Evolutionary conservation across 1,284 basidiomycete species (phyloP).

Genomic region (Xerocomus nothofagi): DNA sequence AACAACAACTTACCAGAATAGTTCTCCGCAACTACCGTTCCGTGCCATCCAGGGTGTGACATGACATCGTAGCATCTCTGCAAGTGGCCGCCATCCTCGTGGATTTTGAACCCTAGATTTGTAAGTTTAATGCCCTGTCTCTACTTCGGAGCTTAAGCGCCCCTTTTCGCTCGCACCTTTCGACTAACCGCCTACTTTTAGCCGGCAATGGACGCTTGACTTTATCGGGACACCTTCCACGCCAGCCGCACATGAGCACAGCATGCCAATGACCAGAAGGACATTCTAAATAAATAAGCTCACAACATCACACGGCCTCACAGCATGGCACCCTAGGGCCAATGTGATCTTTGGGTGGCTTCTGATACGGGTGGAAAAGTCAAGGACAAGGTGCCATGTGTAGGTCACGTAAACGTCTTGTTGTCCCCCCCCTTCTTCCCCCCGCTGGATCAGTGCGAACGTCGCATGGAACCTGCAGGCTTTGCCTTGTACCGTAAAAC

Average conservation of each 20-base stretch:
- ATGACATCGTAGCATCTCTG: not conserved
- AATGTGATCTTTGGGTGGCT: slow-evolving; percentile 3
- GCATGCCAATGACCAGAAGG: slow-evolving; percentile 22
- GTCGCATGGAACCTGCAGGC: slow-evolving; percentile 3
- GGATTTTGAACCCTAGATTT: slow-evolving; percentile 25
- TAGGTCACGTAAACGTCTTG: not conserved
- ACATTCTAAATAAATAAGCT: slow-evolving; percentile 17
- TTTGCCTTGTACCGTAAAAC: slow-evolving; percentile 1
- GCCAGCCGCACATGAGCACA: slow-evolving; percentile 21
- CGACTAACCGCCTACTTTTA: slow-evolving; percentile 8
- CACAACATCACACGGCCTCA: slow-evolving; percentile 14
- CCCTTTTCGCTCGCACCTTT: slow-evolving; percentile 24
- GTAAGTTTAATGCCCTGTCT: slow-evolving; percentile 20
- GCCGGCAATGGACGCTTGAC: slow-evolving; percentile 8
- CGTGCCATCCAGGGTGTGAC: not conserved
- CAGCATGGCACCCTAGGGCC: slow-evolving; percentile 21
- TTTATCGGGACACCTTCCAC: slow-evolving; percentile 13
- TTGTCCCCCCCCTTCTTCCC: not conserved
- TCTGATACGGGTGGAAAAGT: slow-evolving; percentile 1
- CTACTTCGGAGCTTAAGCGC: slow-evolving; percentile 34
- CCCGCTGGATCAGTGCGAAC: not conserved
- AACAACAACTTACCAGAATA: not conserved
- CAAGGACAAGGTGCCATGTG: slow-evolving; percentile 14
- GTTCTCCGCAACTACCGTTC: not conserved
- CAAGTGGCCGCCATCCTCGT: slow-evolving; percentile 17